These are phyloP conservation scores for Crotalaria pallida DNA, from an alignment of 306 rosid genomes.

Conservation along the genomic window DNA sequence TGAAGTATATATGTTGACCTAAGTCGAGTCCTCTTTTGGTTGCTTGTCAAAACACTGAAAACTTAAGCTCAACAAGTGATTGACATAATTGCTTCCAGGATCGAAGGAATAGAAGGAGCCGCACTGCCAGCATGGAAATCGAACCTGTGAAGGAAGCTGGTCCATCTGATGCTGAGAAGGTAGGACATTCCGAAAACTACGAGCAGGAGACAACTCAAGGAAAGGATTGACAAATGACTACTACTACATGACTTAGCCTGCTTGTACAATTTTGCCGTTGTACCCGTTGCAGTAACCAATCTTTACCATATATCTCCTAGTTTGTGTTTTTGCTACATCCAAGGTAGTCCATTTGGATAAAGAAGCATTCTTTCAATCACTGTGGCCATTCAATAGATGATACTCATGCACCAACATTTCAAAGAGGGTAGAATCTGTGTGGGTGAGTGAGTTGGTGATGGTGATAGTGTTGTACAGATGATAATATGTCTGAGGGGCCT, in stretches of 20 bases:
- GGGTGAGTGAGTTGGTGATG: slow-evolving; percentile 9
- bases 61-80: not conserved
- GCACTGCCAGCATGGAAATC: slow-evolving; percentile 63
- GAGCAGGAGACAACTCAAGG: slow-evolving; percentile 38
- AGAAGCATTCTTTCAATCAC: slow-evolving; percentile 24
- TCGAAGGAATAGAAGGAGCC: slow-evolving; percentile 77
- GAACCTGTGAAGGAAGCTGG: slow-evolving; percentile 62
- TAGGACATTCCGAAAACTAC: slow-evolving; percentile 34
- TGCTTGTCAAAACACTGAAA: not conserved
- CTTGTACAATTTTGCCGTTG: slow-evolving; percentile 27
- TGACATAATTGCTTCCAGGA: slow-evolving; percentile 48
- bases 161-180: slow-evolving; percentile 43
- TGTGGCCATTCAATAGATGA: slow-evolving; percentile 32
- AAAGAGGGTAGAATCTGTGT: slow-evolving; percentile 17
- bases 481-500: slow-evolving; percentile 19
- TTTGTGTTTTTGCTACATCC: slow-evolving; percentile 27
- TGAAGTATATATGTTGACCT: not conserved
- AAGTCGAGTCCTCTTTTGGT: not conserved
- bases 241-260: slow-evolving; percentile 15
- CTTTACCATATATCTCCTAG: slow-evolving; percentile 33
- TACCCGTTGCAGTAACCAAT: slow-evolving; percentile 35
- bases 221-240: slow-evolving; percentile 58
- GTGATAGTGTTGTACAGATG: slow-evolving; percentile 49
- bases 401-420: slow-evolving; percentile 21
- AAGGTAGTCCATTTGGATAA: slow-evolving; percentile 33